Conservation (phyloP, 139 green algal genomes). For the Nannochloris sp. region DNA sequence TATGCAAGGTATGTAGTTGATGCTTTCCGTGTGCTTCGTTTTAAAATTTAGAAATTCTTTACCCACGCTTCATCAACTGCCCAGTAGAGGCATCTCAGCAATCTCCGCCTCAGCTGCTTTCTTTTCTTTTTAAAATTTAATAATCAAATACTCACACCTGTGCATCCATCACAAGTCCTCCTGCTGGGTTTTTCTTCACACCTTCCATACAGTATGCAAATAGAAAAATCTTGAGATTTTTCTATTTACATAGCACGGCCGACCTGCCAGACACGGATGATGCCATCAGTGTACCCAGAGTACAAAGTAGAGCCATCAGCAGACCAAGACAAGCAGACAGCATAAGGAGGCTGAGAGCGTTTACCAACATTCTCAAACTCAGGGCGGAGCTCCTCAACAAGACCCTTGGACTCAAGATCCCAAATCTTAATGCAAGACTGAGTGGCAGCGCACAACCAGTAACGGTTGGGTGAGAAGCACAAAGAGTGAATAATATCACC, state of each 20-base stretch:
- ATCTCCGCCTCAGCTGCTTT: conserved; percentile 1
- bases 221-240: not conserved
- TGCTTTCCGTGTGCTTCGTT: no score
- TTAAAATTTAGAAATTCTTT: no score
- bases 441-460: conserved; percentile 98
- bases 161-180: conserved; percentile 5
- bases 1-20: no score
- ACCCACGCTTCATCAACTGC: not conserved
- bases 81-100: conserved; percentile 10
- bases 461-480: conserved; percentile 97
- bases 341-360: conserved; percentile 72
- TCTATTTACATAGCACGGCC: conserved; percentile 33
- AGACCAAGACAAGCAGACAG: conserved; percentile 89
- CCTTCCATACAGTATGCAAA: not conserved
- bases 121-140: no score
- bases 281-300: conserved; percentile 75
- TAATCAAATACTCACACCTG: no score
- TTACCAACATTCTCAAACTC: conserved; percentile 52
- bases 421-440: conserved; percentile 90
- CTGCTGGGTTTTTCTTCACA: not conserved
- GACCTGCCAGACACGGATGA: conserved; percentile 73
- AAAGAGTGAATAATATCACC: conserved; percentile 97
- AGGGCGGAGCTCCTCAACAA: conserved; percentile 88
- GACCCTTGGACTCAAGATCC: conserved; percentile 92
- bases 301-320: conserved; percentile 95